Evolutionary conservation across 352 stramenopile genomes (phyloP), one percentile per base, ranked within the genome.

Genomic region (Elongisporangium prolatum): DNA sequence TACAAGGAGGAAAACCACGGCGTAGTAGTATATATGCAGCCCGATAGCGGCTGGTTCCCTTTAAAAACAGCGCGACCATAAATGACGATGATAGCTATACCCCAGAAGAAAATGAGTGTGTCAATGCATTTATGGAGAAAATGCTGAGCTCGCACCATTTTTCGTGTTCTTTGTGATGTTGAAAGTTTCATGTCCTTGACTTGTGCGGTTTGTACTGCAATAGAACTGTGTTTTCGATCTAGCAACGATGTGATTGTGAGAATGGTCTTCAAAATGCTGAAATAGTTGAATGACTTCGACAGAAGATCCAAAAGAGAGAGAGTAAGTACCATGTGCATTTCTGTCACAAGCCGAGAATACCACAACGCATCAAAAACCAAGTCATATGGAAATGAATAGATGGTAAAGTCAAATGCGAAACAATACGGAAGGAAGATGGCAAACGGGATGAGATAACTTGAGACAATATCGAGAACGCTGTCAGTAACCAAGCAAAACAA

Each of bases 291-390:
- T 2, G 61, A 44, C 18, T 72, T 78, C 24, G 52, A 69, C 3
- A 61, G 57, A 8, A 65, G 66, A 18, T 70, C 63, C 13, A 22
- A 64, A 37, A 60, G 54, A 11, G 61, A 72, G 17, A 66, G 65
- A 3, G 64, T 65, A 48, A 81, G 69, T 21, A 82, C 56, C 17
- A 69, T 62, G 9, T 65, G 71, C 54, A 72, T 72, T 50, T 87
- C 74, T 10, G 72, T 64, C 28, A 87, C 68, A 20, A 84, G 58
- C 22, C 72, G 77, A 2, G 57, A 54, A 21, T 80, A 84, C 24
- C 21, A 59, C 49, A 67, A 57, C 22, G 83, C 72, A 4, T 68
- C 68, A 38, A 83, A 87, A 6, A 81, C 53, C 20, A 77, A n/a
- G 7, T 20, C 8, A 21, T 67, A 50, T 4, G 70, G 57, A 37